Conservation (phyloP, 768 basidiomycete species). For the Phlebiopsis gigantea region DNA sequence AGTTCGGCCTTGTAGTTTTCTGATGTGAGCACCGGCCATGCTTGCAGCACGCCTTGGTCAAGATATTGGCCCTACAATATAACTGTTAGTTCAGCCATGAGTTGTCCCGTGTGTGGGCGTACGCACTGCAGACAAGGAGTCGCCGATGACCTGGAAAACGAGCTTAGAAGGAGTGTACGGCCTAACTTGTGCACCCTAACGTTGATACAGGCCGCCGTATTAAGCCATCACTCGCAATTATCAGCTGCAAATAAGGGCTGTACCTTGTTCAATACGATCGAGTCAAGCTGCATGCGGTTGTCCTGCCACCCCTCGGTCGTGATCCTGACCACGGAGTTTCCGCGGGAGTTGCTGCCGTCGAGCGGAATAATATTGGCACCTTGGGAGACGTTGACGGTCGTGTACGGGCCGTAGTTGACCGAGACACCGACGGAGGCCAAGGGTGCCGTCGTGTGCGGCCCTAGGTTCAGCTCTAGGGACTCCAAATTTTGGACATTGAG, state of each 20-base stretch:
- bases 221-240: too few relatives aligned
- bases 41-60: conserved; percentile 47
- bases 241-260: too few relatives aligned
- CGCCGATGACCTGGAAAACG: conserved; percentile 52
- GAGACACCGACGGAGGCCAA: conserved; percentile 44
- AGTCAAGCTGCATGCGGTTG: conserved; percentile 49
- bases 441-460: conserved; percentile 43
- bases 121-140: conserved; percentile 50
- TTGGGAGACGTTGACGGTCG: conserved; percentile 40
- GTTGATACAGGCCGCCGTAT: too few relatives aligned
- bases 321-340: conserved; percentile 33
- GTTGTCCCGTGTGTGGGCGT: not conserved
- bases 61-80: conserved; percentile 49
- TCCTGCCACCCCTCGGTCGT: conserved; percentile 58
- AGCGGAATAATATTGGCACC: conserved; percentile 43
- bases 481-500: conserved; percentile 38
- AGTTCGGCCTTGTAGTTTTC: conserved; percentile 50
- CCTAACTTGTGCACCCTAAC: conserved; percentile 40
- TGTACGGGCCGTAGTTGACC: conserved; percentile 40
- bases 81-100: not conserved
- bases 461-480: conserved; percentile 40
- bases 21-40: conserved; percentile 50
- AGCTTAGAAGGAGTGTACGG: conserved; percentile 41
- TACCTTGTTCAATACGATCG: conserved; percentile 40
- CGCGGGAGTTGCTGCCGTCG: not conserved